Evolutionary conservation across 345 rosid genomes (phyloP).

Genomic region (Isatis tinctoria): DNA sequence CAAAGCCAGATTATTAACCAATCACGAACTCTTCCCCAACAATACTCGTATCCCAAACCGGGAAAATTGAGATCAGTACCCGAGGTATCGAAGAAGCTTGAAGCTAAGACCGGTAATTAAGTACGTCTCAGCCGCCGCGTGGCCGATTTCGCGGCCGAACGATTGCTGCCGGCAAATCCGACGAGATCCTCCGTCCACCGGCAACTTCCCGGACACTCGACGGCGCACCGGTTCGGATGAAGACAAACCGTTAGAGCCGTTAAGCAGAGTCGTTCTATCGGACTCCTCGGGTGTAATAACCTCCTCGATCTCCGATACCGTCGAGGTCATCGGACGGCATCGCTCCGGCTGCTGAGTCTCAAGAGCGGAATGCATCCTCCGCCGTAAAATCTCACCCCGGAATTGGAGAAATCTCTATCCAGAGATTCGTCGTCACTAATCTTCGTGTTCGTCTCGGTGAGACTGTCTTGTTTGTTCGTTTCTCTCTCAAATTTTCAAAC

Average conservation of each 20-base stretch:
- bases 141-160: slow-evolving; percentile 51
- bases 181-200: slow-evolving; percentile 20
- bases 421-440: too few species aligned
- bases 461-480: background rate
- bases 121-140: slow-evolving; percentile 78
- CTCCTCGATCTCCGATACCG: slow-evolving; percentile 31
- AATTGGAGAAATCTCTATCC: background rate
- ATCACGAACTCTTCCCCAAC: background rate
- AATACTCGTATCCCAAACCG: too few species aligned
- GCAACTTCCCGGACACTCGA: slow-evolving; percentile 26
- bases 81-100: slow-evolving; percentile 74
- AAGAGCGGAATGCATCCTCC: slow-evolving; percentile 17
- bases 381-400: background rate
- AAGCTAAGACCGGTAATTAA: slow-evolving; percentile 62
- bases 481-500: slow-evolving; percentile 15
- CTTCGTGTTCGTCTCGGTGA: too few species aligned
- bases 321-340: slow-evolving; percentile 18
- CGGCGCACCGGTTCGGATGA: slow-evolving; percentile 32
- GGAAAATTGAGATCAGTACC: slow-evolving; percentile 41
- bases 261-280: background rate
- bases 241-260: background rate
- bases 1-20: background rate
- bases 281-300: slow-evolving; percentile 11
- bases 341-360: slow-evolving; percentile 10
- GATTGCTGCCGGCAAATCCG: slow-evolving; percentile 47